These are phyloP conservation scores for Boletus huronensis DNA, from an alignment of 768 basidiomycete genomes.

Conservation along the genomic window DNA sequence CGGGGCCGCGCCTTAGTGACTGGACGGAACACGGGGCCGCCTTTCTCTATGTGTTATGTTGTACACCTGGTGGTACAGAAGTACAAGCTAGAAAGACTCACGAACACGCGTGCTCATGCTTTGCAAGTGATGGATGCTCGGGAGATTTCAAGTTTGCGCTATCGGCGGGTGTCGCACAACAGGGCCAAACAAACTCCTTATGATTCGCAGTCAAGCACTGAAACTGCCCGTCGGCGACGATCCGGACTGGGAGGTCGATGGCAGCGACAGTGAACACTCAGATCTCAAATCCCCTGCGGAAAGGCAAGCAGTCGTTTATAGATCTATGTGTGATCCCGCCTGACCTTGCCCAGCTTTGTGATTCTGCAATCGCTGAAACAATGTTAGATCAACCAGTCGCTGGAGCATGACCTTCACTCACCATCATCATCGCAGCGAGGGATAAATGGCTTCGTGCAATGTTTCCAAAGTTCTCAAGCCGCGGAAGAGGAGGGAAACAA, in stretches of 20 bases:
- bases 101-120: slow-evolving; percentile 52
- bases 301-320: slow-evolving; percentile 40
- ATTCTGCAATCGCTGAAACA: slow-evolving; percentile 67
- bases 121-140: neutral
- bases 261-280: slow-evolving; percentile 38
- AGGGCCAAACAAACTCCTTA: slow-evolving; percentile 28
- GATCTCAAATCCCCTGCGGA: slow-evolving; percentile 49
- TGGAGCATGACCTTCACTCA: slow-evolving; percentile 13
- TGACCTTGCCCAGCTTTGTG: slow-evolving; percentile 44
- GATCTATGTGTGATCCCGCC: neutral
- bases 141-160: slow-evolving; percentile 1
- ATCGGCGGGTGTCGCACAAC: slow-evolving; percentile 15
- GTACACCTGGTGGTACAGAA: neutral
- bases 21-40: slow-evolving; percentile 66
- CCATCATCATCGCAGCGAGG: slow-evolving; percentile 46
- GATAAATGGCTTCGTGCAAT: slow-evolving; percentile 63
- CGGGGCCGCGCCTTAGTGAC: slow-evolving; percentile 55
- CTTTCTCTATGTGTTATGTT: slow-evolving; percentile 53
- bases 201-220: slow-evolving; percentile 26
- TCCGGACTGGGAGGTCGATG: slow-evolving; percentile 59
- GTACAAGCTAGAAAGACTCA: slow-evolving; percentile 41
- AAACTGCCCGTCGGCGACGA: slow-evolving; percentile 54
- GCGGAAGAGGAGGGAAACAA: slow-evolving; percentile 56
- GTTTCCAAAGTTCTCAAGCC: slow-evolving; percentile 72
- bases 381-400: slow-evolving; percentile 40